Conservation (phyloP, 2,329 filamentous ascomycete species). For the Aspergillus pseudoviridinutans region DNA sequence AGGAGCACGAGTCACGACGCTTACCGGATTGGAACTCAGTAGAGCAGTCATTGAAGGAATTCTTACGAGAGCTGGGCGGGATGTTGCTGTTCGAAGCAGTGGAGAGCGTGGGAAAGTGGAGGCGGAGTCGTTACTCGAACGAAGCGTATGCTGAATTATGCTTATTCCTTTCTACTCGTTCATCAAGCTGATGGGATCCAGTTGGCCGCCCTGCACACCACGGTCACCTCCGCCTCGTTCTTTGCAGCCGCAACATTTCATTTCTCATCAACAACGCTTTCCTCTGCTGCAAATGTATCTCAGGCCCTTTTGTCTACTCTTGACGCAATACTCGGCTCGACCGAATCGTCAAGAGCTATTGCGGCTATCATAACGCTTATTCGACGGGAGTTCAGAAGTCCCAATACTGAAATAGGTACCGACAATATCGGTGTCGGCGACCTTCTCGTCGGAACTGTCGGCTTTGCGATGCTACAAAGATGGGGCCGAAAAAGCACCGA, state of each 20-base stretch:
- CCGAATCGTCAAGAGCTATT: slow-evolving; percentile 46
- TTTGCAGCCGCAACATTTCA: slow-evolving; percentile 46
- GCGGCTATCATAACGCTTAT: slow-evolving; percentile 47
- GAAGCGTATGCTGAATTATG: slow-evolving; percentile 36
- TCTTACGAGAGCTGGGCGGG: slow-evolving; percentile 41
- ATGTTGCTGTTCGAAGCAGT: slow-evolving; percentile 43
- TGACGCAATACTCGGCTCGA: slow-evolving; percentile 46
- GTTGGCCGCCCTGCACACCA: slow-evolving; percentile 42
- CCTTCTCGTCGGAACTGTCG: slow-evolving; percentile 41
- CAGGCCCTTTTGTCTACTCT: slow-evolving; percentile 44
- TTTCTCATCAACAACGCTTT: slow-evolving; percentile 42
- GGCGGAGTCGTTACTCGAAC: slow-evolving; percentile 44
- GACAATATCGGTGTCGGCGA: slow-evolving; percentile 43
- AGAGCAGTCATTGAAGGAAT: slow-evolving; percentile 44
- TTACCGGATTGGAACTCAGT: slow-evolving; percentile 44
- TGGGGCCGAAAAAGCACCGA: slow-evolving; percentile 45
- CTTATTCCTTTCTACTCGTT: background rate
- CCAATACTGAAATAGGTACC: slow-evolving; percentile 26
- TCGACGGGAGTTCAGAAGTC: slow-evolving; percentile 40
- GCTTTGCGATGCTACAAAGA: slow-evolving; percentile 45
- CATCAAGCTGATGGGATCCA: slow-evolving; percentile 21
- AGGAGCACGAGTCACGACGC: slow-evolving; percentile 41
- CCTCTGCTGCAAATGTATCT: slow-evolving; percentile 41
- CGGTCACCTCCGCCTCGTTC: slow-evolving; percentile 45
- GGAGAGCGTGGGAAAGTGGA: slow-evolving; percentile 43